These are phyloP conservation scores for Sordariomycetes sp. DNA, from an alignment of 2,329 filamentous ascomycete genomes.

Conservation along the genomic window DNA sequence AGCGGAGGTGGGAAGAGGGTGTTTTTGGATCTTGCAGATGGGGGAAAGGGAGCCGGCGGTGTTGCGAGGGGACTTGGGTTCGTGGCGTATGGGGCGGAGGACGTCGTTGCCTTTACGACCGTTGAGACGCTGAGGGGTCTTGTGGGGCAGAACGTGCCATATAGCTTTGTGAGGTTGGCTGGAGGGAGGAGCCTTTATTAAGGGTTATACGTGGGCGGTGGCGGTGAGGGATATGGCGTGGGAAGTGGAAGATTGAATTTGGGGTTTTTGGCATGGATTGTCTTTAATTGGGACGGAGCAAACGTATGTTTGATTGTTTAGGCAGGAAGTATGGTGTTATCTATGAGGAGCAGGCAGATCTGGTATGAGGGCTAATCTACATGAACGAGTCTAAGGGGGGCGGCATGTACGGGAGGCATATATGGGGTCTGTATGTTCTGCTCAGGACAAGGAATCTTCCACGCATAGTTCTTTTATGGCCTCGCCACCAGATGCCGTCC, in stretches of 20 bases:
- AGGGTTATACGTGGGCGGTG: background rate
- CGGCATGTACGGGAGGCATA: too few species aligned
- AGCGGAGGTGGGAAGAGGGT: slow-evolving; percentile 39
- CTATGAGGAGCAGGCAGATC: too few species aligned
- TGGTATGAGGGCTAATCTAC: too few species aligned
- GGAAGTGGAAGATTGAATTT: background rate
- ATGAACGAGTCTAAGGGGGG: too few species aligned
- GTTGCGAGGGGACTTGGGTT: slow-evolving; percentile 66
- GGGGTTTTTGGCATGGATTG: too few species aligned
- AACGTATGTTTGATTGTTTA: too few species aligned
- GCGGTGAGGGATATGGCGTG: background rate
- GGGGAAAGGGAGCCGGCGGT: slow-evolving; percentile 38
- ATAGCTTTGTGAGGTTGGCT: slow-evolving; percentile 73
- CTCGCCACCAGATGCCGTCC: too few species aligned
- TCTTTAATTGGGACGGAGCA: too few species aligned
- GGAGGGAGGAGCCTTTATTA: slow-evolving; percentile 36
- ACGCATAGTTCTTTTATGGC: too few species aligned
- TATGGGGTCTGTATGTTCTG: too few species aligned
- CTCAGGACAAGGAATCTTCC: too few species aligned
- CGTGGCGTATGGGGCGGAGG: slow-evolving; percentile 64
- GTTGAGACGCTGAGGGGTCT: slow-evolving; percentile 68
- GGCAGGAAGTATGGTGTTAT: too few species aligned
- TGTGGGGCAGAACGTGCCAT: slow-evolving; percentile 77
- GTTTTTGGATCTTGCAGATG: slow-evolving; percentile 65
- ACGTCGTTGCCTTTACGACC: slow-evolving; percentile 73